Evolutionary conservation across 495 filamentous ascomycete species (phyloP).

Genomic region (Penicillium paxilli): DNA sequence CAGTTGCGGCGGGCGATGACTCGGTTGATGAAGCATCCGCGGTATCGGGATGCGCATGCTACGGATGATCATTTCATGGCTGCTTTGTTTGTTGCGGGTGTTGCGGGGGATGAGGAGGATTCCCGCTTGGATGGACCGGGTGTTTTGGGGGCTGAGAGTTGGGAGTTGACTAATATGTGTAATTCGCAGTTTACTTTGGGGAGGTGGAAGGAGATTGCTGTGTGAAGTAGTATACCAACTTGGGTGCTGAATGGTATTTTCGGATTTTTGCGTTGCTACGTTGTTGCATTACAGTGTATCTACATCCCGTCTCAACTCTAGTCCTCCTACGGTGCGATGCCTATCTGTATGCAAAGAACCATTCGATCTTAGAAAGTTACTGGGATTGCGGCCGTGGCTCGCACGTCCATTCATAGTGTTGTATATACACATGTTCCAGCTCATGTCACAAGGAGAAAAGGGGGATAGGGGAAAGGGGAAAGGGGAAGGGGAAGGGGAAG

Average conservation of each 20-base stretch:
- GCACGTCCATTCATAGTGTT: constrained; percentile 10
- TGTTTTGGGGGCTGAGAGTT: constrained; percentile 54
- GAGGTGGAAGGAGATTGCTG: constrained; percentile 24
- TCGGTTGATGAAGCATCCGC: constrained; percentile 61
- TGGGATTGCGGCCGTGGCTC: neutral
- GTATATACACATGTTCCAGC: constrained; percentile 8
- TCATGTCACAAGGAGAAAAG: neutral
- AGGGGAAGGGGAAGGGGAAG: constrained; percentile 10
- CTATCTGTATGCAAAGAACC: no score
- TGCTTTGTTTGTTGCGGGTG: constrained; percentile 56
- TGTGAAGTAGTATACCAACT: neutral
- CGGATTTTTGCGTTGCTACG: no score
- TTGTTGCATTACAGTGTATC: no score
- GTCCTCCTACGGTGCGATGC: no score
- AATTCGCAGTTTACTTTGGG: constrained; percentile 59
- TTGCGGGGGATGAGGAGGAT: constrained; percentile 51
- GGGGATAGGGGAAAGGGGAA: no score
- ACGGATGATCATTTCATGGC: constrained; percentile 67
- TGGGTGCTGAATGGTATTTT: no score
- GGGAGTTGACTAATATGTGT: constrained; percentile 67
- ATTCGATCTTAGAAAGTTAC: no score
- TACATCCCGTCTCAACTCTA: no score
- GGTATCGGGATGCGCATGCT: constrained; percentile 60
- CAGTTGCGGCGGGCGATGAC: constrained; percentile 49
- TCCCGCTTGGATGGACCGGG: constrained; percentile 34